Base-by-base conservation (phyloP, 495 filamentous ascomycete species). In the Podospora pseudoanserina region DNA sequence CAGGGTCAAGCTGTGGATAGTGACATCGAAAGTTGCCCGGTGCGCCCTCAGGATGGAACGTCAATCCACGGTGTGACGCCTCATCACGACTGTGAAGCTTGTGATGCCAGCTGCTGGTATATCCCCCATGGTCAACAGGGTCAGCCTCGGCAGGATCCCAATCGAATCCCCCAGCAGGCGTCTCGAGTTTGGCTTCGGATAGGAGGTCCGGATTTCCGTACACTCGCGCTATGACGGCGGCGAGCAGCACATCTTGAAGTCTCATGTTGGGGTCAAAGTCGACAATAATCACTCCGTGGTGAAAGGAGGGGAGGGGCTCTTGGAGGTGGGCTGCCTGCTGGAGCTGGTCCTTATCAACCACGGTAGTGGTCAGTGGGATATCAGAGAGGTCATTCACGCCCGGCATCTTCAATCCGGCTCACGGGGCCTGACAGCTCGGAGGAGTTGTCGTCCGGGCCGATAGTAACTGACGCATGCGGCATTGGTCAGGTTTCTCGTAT, bases 1-100 rank as follows among this genome's bases (percentile, higher is more conserved):
- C 6, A 3, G 65, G 26, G 34, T 53, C 60, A 0, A 70, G 56
- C 5, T 34, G 20, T 0, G 68, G 68, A 34, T 70, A 70, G 19
- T 67, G 60, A 20, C 68, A 70, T 20, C 30, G 32, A 56, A 70
- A 67, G 11, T 59, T 66, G 11, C 32, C 23, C 9, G 65, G 44
- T 7, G 68, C 53, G 15, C 68, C 68, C 16, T 55, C 64, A 13
- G 68, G 68, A 27, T 64, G 49, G 16, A 70, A 70, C 2, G 30
- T 34, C 56, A 70, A 49, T 18, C 55, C 49, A 3, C 30, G 34
- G n/a, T 49, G 61, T 15, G 19, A 56, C 4, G n/a, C n/a, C 5
- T 58, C 55, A 58, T 20, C 55, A 58, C 55, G 55, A 18, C 18
- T 20, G 55, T 58, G 55, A 3, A 49, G 39, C 39, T 58, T 58